These are phyloP conservation scores for Aspergillus homomorphus DNA, from an alignment of 495 filamentous ascomycete genomes.

Conservation along the genomic window DNA sequence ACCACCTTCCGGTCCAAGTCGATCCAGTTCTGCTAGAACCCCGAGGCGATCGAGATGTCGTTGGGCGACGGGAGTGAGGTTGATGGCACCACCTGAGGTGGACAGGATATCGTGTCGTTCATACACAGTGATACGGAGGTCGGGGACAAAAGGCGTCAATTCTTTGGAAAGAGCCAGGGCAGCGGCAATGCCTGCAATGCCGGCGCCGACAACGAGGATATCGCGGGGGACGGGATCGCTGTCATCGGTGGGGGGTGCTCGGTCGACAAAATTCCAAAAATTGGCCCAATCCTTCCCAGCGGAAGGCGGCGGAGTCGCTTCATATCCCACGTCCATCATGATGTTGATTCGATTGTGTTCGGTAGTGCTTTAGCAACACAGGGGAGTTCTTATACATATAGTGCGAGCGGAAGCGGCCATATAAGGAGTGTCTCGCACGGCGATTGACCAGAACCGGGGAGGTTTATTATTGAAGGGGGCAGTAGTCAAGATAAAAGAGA, in stretches of 20 bases:
- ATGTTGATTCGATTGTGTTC: not conserved
- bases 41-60: constrained; percentile 56
- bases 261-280: constrained; percentile 1
- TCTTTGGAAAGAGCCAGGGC: constrained; percentile 51
- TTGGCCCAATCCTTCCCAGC: constrained; percentile 9
- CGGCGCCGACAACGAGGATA: constrained; percentile 54
- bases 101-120: constrained; percentile 55
- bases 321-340: constrained; percentile 8
- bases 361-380: not conserved
- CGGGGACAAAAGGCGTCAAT: constrained; percentile 41
- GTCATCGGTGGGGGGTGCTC: constrained; percentile 3
- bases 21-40: constrained; percentile 43
- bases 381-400: not conserved
- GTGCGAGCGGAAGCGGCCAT: not conserved
- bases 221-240: constrained; percentile 25
- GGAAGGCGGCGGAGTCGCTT: constrained; percentile 3
- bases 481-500: not conserved
- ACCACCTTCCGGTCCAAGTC: constrained; percentile 41
- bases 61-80: constrained; percentile 60
- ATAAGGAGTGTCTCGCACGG: constrained; percentile 1
- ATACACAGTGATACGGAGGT: constrained; percentile 51
- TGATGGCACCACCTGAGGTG: constrained; percentile 60
- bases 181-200: constrained; percentile 54
- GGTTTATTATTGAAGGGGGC: not conserved
- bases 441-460: constrained; percentile 2